phyloP scores from a whole-genome alignment of 1,284 basidiomycete species.

The Cryptococcus deneoformans region DNA sequence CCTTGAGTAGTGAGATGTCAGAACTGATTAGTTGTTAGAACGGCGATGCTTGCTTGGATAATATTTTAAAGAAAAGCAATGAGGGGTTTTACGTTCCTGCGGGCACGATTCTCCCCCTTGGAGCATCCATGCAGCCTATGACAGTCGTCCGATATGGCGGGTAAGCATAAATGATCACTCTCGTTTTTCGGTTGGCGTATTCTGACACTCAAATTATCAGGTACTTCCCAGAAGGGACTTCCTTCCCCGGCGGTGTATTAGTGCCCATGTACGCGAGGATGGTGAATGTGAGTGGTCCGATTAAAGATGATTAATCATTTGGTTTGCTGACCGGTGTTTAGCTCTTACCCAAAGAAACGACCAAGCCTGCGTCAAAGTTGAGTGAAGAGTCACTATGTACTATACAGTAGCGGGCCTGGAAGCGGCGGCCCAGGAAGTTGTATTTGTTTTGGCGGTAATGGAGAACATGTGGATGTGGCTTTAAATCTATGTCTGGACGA shows the following conservation, averaged over 20 bases:
- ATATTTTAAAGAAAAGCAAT: conserved; percentile 17
- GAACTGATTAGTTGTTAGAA: conserved; percentile 15
- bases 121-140: conserved; percentile 31
- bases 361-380: too few relatives aligned
- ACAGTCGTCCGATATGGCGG: conserved; percentile 38
- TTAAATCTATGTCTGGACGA: too few relatives aligned
- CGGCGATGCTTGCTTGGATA: conserved; percentile 31
- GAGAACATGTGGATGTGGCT: too few relatives aligned
- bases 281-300: conserved; percentile 23
- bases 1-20: not conserved
- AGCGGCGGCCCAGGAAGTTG: too few relatives aligned
- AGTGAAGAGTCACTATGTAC: too few relatives aligned
- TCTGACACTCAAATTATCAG: conserved; percentile 5
- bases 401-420: too few relatives aligned
- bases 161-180: conserved; percentile 11
- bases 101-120: conserved; percentile 35
- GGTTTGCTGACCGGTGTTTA: too few relatives aligned
- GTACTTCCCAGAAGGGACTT: conserved; percentile 38
- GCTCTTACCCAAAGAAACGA: too few relatives aligned
- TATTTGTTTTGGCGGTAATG: too few relatives aligned
- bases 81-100: conserved; percentile 38
- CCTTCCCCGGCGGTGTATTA: conserved; percentile 36
- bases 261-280: conserved; percentile 36
- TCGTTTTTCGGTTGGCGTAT: not conserved
- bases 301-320: too few relatives aligned